Base-by-base conservation (phyloP, 139 green algal genomes). In the Volvox reticuliferus region DNA sequence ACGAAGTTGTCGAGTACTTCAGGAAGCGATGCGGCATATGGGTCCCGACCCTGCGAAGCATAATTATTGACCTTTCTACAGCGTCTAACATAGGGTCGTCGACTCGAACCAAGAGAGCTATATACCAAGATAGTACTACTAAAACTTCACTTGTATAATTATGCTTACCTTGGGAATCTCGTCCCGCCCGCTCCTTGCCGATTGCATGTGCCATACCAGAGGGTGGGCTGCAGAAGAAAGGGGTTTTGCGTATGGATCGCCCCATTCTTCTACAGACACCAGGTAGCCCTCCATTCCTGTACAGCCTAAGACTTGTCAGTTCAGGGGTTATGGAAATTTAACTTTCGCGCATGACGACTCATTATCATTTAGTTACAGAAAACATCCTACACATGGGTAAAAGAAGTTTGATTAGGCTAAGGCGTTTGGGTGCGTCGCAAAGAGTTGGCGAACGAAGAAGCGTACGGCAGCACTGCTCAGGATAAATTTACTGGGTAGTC, bases 1-100 rank as follows among this genome's bases (percentile, higher is more conserved):
- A 92, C 84, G 80, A 96, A 96, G 65, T 82, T 93, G 12, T 93
- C 89, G 21, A 91, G 65, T 24, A 95, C 32, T 37, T 94, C 93
- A n/a, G 77, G 77, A 26, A 91, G 33, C 35, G 62, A 77, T 3
- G 92, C 62, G 0, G 76, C 61, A 28, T 81, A 78, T 14, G 93
- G 89, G 65, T 94, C 91, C 20, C 55, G 65, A 3, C 71, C 87
- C 83, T 88, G 83, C 83, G 37, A 67, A 21, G 22, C 0, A 63
- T 22, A 24, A 28, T 28, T 36, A 26, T 37, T 77, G 44, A 65
- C 83, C 33, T 12, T 20, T 55, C 30, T 83, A 35, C 21, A 9
- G 55, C 55, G 77, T 55, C 44, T 55, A 55, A 9, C 44, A 55
- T 14, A 55, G 44, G 44, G 44, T 55, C 44, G 44, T 55, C 44